A percentile compares a stretch with the other conserved stretches of the same genome.
Conservation (phyloP, 2,329 filamentous ascomycete species). For the Thielaviopsis ethacetica region DNA sequence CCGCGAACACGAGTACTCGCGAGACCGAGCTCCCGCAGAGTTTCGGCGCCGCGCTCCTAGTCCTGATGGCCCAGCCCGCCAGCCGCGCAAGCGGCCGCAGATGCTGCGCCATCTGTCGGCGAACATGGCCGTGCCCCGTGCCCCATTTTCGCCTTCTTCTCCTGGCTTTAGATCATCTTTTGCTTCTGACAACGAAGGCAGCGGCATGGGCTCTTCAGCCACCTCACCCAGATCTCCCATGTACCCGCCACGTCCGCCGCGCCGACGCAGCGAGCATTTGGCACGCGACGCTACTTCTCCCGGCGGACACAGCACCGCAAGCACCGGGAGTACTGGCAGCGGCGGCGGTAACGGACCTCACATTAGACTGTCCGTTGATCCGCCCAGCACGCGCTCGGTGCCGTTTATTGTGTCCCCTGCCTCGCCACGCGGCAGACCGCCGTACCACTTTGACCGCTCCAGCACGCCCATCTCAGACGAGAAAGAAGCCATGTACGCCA, state of each 20-base stretch:
- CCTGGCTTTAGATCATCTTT: background rate
- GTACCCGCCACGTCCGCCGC: background rate
- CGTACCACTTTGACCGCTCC: background rate
- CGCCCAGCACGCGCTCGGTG: background rate
- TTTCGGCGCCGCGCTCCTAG: background rate
- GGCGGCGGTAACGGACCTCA: background rate
- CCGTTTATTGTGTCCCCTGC: constrained; percentile 4
- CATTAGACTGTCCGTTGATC: constrained; percentile 6
- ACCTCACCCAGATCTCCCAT: constrained; percentile 1
- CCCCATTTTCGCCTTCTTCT: constrained; percentile 5
- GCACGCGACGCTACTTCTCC: background rate
- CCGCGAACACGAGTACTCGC: background rate
- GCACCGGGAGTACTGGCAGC: background rate
- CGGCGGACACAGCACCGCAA: background rate
- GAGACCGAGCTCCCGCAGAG: background rate
- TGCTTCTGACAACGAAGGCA: constrained; percentile 1
- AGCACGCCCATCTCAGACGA: constrained; percentile 1
- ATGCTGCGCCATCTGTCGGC: constrained; percentile 8
- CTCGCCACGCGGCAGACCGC: background rate
- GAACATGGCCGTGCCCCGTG: constrained; percentile 1
- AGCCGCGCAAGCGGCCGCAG: background rate
- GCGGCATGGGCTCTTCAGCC: background rate
- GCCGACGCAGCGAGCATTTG: constrained; percentile 1
- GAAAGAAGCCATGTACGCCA: constrained; percentile 1
- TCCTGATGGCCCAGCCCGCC: background rate